phyloP scores from a whole-genome alignment of 805 yeast genomes.

The Candida koratica region DNA sequence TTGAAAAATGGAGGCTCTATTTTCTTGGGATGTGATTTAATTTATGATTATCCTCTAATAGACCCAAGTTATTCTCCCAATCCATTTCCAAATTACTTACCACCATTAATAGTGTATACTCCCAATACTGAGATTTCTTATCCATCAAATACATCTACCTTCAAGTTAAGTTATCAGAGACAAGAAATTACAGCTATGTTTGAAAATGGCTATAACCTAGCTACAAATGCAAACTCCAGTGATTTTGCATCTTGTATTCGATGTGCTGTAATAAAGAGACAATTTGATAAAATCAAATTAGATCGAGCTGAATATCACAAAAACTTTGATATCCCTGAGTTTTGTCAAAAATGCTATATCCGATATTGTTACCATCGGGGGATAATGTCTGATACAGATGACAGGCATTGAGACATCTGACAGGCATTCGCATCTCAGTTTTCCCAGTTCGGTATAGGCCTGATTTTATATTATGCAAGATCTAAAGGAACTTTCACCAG shows the following conservation, averaged over 20 bases:
- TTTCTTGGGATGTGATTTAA: conserved; percentile 42
- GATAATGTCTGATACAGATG: no score
- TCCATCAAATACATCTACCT: conserved; percentile 55
- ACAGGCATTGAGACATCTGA: no score
- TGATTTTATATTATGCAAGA: no score
- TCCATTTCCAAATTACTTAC: conserved; percentile 19
- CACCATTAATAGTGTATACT: conserved; percentile 53
- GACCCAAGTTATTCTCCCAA: neutral
- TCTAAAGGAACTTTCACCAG: conserved; percentile 7
- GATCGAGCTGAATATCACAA: conserved; percentile 4
- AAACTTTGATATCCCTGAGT: conserved; percentile 10
- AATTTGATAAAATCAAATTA: conserved; percentile 36
- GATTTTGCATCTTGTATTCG: conserved; percentile 48
- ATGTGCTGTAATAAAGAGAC: conserved; percentile 54
- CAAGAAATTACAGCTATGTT: conserved; percentile 45
- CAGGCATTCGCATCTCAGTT: no score
- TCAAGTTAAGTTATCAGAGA: conserved; percentile 47
- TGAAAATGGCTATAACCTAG: conserved; percentile 50
- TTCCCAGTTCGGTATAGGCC: no score
- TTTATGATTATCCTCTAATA: conserved; percentile 25
- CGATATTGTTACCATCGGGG: conserved; percentile 12
- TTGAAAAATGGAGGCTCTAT: conserved; percentile 20
- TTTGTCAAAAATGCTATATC: conserved; percentile 14
- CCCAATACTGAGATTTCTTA: conserved; percentile 43
- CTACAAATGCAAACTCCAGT: conserved; percentile 42